A percentile compares a stretch with the other conserved stretches of the same genome.
Conservation (phyloP, 2,329 filamentous ascomycete species). For the Fusarium sp. region DNA sequence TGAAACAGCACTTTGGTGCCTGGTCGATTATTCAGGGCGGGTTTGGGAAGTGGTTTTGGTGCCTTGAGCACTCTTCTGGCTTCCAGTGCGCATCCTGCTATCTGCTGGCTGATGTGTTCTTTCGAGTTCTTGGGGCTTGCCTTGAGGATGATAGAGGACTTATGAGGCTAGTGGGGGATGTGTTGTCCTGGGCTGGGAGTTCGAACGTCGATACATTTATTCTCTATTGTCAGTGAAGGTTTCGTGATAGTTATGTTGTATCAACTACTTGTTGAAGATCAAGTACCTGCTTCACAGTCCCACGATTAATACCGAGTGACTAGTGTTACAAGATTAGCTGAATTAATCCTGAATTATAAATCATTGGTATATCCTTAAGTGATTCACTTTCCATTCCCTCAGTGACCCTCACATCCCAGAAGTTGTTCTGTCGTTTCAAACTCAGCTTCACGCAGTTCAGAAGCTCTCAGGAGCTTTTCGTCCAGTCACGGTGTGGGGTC, state of each 20-base stretch:
- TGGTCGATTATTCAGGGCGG: constrained; percentile 48
- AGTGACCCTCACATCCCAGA: too few species aligned
- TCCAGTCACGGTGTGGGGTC: constrained; percentile 43
- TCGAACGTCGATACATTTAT: constrained; percentile 60
- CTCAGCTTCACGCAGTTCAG: too few species aligned
- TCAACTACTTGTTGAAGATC: too few species aligned
- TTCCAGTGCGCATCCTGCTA: constrained; percentile 57
- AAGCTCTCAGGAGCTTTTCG: too few species aligned
- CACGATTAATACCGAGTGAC: background rate
- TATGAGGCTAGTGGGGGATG: constrained; percentile 47
- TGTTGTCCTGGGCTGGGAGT: constrained; percentile 52
- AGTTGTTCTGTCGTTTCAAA: background rate
- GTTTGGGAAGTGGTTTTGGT: constrained; percentile 44
- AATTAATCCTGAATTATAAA: too few species aligned
- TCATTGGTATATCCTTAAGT: too few species aligned
- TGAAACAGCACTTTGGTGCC: constrained; percentile 50
- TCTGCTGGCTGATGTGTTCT: constrained; percentile 48
- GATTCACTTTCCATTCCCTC: too few species aligned
- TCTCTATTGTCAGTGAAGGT: background rate
- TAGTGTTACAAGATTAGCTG: too few species aligned
- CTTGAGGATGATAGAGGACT: constrained; percentile 11
- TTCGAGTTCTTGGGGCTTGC: constrained; percentile 16
- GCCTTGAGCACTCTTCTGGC: constrained; percentile 57
- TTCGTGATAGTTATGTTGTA: background rate
- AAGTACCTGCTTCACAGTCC: background rate